A percentile compares a stretch with the other conserved stretches of the same genome.
Evolutionary conservation across 345 rosid genomes (phyloP).

Genomic region (Eutrema japonicum): DNA sequence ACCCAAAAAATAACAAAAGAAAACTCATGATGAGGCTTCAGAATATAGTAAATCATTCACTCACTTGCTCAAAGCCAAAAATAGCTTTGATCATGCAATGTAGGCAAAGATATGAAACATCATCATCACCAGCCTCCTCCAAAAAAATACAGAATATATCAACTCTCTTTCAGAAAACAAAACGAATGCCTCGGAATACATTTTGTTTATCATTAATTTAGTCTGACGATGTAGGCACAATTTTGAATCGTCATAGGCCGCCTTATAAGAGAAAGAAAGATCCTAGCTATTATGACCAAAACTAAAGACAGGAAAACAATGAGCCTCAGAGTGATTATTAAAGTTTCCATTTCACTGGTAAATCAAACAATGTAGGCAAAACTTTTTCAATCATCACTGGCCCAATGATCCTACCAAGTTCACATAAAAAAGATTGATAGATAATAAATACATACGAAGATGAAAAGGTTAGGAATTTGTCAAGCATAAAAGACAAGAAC

Average conservation of each 20-base stretch:
- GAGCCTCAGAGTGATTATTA: not conserved
- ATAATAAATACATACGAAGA: not conserved
- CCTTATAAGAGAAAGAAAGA: not conserved
- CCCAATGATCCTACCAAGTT: too few relatives aligned
- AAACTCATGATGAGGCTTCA: conserved; percentile 17
- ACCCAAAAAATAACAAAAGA: not conserved
- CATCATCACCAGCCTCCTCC: conserved; percentile 39
- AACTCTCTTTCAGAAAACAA: not conserved
- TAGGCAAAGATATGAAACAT: conserved; percentile 39
- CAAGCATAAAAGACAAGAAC: not conserved
- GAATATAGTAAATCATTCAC: conserved; percentile 31
- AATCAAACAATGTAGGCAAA: conserved; percentile 42
- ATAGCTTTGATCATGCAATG: conserved; percentile 41
- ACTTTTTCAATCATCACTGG: conserved; percentile 36
- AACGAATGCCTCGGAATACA: conserved; percentile 29
- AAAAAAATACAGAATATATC: too few relatives aligned
- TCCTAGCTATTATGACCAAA: not conserved
- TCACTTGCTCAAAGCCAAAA: conserved; percentile 38
- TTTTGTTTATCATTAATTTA: conserved; percentile 23
- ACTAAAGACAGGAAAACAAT: too few relatives aligned
- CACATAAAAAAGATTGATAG: not conserved
- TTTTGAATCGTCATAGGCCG: conserved; percentile 24
- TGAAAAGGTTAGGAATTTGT: not conserved
- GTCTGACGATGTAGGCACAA: conserved; percentile 39
- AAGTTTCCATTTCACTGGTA: conserved; percentile 25